A percentile compares a stretch with the other conserved stretches of the same genome.
Evolutionary conservation across 2,329 filamentous ascomycete species (phyloP).

Genomic region (Alternaria rosae): DNA sequence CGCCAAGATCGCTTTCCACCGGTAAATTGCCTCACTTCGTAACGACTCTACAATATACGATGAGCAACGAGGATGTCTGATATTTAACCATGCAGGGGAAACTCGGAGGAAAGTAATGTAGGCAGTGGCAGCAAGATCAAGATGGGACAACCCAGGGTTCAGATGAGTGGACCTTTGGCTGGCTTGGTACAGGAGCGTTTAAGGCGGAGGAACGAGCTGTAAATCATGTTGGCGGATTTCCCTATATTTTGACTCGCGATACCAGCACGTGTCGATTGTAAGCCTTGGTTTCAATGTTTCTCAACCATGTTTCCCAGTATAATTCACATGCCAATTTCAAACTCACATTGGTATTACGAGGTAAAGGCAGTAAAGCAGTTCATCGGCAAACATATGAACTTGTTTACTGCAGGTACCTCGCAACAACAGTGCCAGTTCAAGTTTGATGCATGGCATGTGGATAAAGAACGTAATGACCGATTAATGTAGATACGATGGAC

Average conservation of each 20-base stretch:
- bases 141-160: constrained; percentile 42
- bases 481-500: constrained; percentile 33
- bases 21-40: constrained; percentile 38
- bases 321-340: rapidly evolving
- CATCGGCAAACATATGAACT: background rate
- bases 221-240: constrained; percentile 10
- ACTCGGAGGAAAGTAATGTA: constrained; percentile 3
- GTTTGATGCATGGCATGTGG: constrained; percentile 11
- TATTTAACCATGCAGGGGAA: constrained; percentile 15
- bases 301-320: background rate
- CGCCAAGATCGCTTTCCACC: constrained; percentile 71
- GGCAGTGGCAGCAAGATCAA: constrained; percentile 22
- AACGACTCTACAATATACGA: constrained; percentile 11
- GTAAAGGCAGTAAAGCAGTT: background rate
- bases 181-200: constrained; percentile 42
- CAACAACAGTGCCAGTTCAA: constrained; percentile 26
- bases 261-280: background rate
- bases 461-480: background rate
- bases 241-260: constrained; percentile 22
- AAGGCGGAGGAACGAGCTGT: constrained; percentile 42
- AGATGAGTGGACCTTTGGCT: constrained; percentile 47
- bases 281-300: background rate
- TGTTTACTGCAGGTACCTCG: constrained; percentile 1
- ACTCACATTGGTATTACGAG: background rate
- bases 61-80: constrained; percentile 21